phyloP scores from a whole-genome alignment of 768 basidiomycete genomes.

The Myochromella boudieri region DNA sequence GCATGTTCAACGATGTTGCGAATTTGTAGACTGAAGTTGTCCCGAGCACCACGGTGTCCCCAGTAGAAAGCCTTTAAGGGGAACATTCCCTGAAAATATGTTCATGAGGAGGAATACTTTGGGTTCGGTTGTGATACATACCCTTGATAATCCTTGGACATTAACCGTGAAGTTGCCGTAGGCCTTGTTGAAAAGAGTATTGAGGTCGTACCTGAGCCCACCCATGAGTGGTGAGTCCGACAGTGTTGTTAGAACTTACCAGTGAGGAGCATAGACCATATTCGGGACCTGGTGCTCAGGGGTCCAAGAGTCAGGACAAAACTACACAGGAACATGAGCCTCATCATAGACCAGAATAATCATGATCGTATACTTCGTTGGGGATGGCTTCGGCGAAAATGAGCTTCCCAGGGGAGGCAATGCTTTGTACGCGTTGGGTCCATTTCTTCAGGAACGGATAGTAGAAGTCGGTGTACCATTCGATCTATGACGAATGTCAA shows the following conservation, averaged over 20 bases:
- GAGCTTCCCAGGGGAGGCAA: conserved; percentile 52
- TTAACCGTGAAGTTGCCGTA: conserved; percentile 88
- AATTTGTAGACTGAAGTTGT: conserved; percentile 85
- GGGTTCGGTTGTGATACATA: conserved; percentile 30
- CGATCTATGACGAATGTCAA: conserved; percentile 44
- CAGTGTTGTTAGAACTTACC: conserved; percentile 19
- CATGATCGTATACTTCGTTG: conserved; percentile 92
- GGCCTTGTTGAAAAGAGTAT: conserved; percentile 80
- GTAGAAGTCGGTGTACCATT: conserved; percentile 88
- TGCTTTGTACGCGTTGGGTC: conserved; percentile 55
- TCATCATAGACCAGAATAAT: too few relatives aligned
- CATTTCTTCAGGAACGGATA: conserved; percentile 74
- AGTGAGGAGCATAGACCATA: conserved; percentile 40
- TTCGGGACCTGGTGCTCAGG: conserved; percentile 51
- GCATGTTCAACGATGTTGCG: conserved; percentile 72
- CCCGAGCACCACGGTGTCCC: conserved; percentile 77
- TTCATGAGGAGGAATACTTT: neutral
- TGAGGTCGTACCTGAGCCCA: conserved; percentile 80
- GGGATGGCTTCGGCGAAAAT: conserved; percentile 87
- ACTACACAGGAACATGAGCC: too few relatives aligned
- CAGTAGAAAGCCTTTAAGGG: conserved; percentile 79
- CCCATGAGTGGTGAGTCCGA: neutral
- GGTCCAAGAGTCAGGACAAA: conserved; percentile 79
- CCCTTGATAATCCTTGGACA: conserved; percentile 88
- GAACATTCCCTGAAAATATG: conserved; percentile 73